A percentile compares a stretch with the other conserved stretches of the same genome.
phyloP scores from a whole-genome alignment of 441 rosid species.

The Pelargonium fulgidum region DNA sequence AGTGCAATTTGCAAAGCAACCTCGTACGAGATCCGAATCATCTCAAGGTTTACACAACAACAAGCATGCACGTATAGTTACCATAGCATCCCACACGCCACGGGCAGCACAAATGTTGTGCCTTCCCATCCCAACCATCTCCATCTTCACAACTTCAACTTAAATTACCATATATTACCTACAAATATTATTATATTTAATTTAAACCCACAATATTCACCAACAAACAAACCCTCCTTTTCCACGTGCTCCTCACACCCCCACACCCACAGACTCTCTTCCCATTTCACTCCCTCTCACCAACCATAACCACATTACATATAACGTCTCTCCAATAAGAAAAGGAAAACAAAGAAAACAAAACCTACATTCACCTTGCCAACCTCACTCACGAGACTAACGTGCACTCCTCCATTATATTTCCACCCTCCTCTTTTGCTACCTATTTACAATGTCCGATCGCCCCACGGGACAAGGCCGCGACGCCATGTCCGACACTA shows the following conservation, averaged over 20 bases:
- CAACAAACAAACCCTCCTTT: constrained; percentile 14
- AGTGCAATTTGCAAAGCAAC: neutral
- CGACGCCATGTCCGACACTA: too few species aligned
- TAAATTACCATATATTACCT: too few species aligned
- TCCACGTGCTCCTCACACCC: constrained; percentile 40
- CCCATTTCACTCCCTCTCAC: constrained; percentile 30
- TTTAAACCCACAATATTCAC: too few species aligned
- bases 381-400: constrained; percentile 72
- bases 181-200: too few species aligned
- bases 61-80: constrained; percentile 40
- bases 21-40: too few species aligned
- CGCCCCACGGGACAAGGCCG: neutral
- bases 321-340: constrained; percentile 10
- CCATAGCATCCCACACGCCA: constrained; percentile 58
- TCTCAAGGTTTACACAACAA: constrained; percentile 20
- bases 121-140: constrained; percentile 18
- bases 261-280: constrained; percentile 24
- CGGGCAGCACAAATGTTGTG: constrained; percentile 86
- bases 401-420: constrained; percentile 46
- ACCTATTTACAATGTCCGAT: too few species aligned
- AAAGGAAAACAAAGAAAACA: constrained; percentile 22
- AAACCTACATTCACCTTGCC: constrained; percentile 41
- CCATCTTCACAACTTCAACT: too few species aligned
- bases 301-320: constrained; percentile 23
- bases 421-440: too few species aligned